phyloP scores from a whole-genome alignment of 352 stramenopile genomes.

The Thalassiosira allenii region DNA sequence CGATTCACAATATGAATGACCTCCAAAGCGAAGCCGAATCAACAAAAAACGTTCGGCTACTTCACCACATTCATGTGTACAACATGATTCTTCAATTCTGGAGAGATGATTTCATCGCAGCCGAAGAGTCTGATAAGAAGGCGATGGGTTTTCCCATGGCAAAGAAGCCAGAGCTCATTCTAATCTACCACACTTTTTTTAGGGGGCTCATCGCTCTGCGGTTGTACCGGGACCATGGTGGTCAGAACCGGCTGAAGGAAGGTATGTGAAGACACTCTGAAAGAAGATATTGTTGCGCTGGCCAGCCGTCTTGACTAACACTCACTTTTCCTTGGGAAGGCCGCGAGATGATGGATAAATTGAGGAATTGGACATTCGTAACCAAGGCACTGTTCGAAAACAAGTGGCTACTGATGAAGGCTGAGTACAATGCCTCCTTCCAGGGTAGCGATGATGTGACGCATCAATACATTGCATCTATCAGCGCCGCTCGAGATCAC shows the following conservation, averaged over 20 bases:
- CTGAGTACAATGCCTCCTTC: constrained; percentile 23
- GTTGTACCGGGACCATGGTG: constrained; percentile 13
- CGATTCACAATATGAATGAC: background rate
- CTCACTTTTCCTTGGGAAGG: no score
- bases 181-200: constrained; percentile 31
- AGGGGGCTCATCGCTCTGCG: constrained; percentile 14
- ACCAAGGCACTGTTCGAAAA: constrained; percentile 91
- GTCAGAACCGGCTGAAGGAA: constrained; percentile 8
- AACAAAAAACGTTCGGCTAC: background rate
- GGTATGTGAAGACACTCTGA: no score
- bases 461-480: constrained; percentile 5
- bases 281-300: no score
- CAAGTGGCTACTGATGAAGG: constrained; percentile 24
- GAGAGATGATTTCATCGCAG: background rate
- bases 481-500: constrained; percentile 14
- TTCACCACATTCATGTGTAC: background rate
- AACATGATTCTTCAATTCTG: constrained; percentile 12
- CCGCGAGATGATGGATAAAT: constrained; percentile 5
- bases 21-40: background rate
- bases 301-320: no score
- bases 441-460: background rate
- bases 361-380: constrained; percentile 85
- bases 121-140: background rate
- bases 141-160: background rate
- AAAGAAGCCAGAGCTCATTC: constrained; percentile 3